Evolutionary conservation across 1,284 basidiomycete species (phyloP).

Genomic region (Austropuccinia psidii): DNA sequence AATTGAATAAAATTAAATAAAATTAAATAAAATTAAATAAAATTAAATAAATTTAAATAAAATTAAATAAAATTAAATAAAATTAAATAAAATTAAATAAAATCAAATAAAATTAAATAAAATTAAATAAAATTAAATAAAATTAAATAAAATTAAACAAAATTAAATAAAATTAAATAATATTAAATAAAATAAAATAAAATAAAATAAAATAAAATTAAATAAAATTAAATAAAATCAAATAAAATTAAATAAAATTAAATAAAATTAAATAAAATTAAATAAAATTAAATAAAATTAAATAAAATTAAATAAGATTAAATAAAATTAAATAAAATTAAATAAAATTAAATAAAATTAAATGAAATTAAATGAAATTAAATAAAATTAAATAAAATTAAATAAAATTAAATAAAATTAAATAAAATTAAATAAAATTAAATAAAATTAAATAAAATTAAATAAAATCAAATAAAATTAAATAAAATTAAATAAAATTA

Average conservation of each 20-base stretch:
- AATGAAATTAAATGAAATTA: background rate
- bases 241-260: background rate
- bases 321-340: background rate
- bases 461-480: background rate
- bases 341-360: background rate
- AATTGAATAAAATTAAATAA: background rate
- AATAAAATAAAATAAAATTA: background rate
- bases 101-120: background rate
- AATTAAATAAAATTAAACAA: background rate
- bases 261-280: background rate
- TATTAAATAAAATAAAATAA: background rate
- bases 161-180: background rate
- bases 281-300: background rate
- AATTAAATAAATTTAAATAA: background rate
- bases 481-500: background rate
- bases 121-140: background rate
- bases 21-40: background rate
- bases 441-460: background rate
- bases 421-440: background rate
- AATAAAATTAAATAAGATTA: background rate
- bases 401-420: background rate
- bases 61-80: background rate
- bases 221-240: background rate
- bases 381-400: background rate
- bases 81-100: background rate